phyloP scores from a whole-genome alignment of 2,329 filamentous ascomycete species.

The Aspergillus luchuensis region DNA sequence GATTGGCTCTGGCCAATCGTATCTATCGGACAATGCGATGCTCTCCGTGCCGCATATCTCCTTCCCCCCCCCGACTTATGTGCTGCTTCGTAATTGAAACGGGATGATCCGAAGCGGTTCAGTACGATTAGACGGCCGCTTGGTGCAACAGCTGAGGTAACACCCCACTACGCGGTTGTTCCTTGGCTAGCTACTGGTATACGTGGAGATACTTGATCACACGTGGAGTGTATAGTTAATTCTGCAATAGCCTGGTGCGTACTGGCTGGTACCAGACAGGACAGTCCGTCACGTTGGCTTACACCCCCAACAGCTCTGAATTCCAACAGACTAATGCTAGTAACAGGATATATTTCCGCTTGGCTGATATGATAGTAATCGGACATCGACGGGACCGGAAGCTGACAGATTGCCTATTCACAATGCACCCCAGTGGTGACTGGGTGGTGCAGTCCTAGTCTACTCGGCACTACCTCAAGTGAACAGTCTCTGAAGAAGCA shows the following conservation, averaged over 20 bases:
- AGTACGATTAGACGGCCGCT: background rate
- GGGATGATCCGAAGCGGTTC: background rate
- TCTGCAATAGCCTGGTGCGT: no score
- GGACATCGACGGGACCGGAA: background rate
- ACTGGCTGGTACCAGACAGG: background rate
- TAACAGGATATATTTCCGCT: background rate
- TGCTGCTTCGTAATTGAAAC: background rate
- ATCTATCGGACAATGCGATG: background rate
- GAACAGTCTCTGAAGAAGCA: slow-evolving; percentile 68
- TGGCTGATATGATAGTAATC: background rate
- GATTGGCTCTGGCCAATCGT: background rate
- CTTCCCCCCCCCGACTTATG: background rate
- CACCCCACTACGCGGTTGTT: background rate
- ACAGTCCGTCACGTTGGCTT: background rate
- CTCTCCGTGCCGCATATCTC: background rate
- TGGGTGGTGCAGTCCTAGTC: background rate
- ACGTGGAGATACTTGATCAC: background rate
- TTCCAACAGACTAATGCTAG: background rate
- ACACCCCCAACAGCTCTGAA: background rate
- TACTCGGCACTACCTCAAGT: background rate
- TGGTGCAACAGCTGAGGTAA: no score
- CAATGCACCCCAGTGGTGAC: background rate
- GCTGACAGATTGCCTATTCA: background rate
- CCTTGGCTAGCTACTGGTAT: background rate
- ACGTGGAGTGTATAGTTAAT: no score